A percentile compares a stretch with the other conserved stretches of the same genome.
Evolutionary conservation across 441 rosid species (phyloP).

Genomic region (Bruguiera hainesii): DNA sequence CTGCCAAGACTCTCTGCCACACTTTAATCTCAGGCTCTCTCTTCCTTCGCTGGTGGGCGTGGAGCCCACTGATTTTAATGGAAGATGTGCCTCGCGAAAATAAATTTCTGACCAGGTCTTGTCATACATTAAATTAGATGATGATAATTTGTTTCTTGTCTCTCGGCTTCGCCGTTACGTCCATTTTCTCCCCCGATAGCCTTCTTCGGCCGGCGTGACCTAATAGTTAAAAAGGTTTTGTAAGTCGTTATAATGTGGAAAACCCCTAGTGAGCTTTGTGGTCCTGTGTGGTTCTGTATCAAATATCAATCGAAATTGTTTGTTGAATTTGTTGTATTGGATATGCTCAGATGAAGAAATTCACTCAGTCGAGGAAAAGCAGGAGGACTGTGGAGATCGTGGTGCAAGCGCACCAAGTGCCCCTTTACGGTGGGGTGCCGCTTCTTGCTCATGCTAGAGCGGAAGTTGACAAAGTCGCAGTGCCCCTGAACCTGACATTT

Average conservation of each 20-base stretch:
- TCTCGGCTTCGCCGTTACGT: too few relatives aligned
- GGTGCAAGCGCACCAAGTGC: constrained; percentile 69
- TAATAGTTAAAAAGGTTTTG: too few relatives aligned
- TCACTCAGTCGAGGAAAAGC: constrained; percentile 57
- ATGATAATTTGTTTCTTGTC: too few relatives aligned
- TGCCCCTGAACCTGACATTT: constrained; percentile 69
- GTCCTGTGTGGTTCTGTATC: background rate
- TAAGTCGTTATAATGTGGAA: too few relatives aligned
- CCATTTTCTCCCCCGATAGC: too few relatives aligned
- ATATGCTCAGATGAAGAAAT: constrained; percentile 63
- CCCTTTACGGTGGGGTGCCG: constrained; percentile 72
- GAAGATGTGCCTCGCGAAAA: background rate
- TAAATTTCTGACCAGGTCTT: too few relatives aligned
- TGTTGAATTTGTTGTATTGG: background rate
- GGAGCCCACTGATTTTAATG: constrained; percentile 8
- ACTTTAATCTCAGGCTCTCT: background rate
- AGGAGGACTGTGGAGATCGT: constrained; percentile 37
- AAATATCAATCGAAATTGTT: background rate
- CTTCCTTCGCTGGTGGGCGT: background rate
- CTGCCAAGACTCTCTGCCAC: constrained; percentile 23
- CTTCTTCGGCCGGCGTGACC: too few relatives aligned
- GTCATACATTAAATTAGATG: too few relatives aligned
- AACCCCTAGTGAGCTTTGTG: background rate
- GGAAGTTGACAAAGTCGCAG: constrained; percentile 34
- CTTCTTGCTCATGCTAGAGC: constrained; percentile 32